Conservation (phyloP, 495 filamentous ascomycete genomes). For the Penicillium egyptiacum region DNA sequence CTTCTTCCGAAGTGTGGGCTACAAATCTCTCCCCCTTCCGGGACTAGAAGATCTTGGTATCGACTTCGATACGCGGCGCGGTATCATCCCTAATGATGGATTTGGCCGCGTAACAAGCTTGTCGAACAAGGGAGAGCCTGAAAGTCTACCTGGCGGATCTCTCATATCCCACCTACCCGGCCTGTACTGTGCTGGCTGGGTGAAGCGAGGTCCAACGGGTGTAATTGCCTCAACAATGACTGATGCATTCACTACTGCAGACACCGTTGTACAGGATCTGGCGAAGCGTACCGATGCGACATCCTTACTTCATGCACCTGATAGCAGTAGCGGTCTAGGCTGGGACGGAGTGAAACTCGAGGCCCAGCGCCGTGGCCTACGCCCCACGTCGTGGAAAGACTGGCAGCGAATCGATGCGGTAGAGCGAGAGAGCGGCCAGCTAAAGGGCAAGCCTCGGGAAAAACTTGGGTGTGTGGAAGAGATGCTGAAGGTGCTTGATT, state of each 20-base stretch:
- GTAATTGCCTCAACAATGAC: conserved; percentile 96
- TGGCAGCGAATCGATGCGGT: conserved; percentile 83
- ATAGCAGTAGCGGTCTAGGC: conserved; percentile 53
- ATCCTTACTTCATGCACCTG: conserved; percentile 50
- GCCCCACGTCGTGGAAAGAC: conserved; percentile 67
- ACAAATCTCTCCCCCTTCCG: conserved; percentile 73
- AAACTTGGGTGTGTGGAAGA: conserved; percentile 77
- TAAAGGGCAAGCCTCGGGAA: conserved; percentile 73
- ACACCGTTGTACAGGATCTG: conserved; percentile 77
- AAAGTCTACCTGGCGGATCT: conserved; percentile 37
- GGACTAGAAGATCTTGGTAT: conserved; percentile 77
- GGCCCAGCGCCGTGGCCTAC: conserved; percentile 49
- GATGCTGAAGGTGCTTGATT: conserved; percentile 66
- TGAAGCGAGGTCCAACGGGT: conserved; percentile 90
- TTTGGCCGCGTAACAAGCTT: conserved; percentile 66
- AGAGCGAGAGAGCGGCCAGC: conserved; percentile 66
- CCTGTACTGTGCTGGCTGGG: conserved; percentile 93
- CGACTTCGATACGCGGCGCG: conserved; percentile 68
- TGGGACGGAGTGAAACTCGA: conserved; percentile 72
- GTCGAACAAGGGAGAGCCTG: conserved; percentile 20
- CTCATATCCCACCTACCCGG: conserved; percentile 62
- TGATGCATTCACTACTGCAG: conserved; percentile 87
- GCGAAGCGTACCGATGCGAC: conserved; percentile 24
- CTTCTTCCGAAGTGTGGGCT: conserved; percentile 90
- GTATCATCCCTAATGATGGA: conserved; percentile 83